Percentiles rank a stretch among this genome's conserved stretches.
Evolutionary conservation across 768 basidiomycete species (phyloP).

Genomic region (Tylopilus sp.): DNA sequence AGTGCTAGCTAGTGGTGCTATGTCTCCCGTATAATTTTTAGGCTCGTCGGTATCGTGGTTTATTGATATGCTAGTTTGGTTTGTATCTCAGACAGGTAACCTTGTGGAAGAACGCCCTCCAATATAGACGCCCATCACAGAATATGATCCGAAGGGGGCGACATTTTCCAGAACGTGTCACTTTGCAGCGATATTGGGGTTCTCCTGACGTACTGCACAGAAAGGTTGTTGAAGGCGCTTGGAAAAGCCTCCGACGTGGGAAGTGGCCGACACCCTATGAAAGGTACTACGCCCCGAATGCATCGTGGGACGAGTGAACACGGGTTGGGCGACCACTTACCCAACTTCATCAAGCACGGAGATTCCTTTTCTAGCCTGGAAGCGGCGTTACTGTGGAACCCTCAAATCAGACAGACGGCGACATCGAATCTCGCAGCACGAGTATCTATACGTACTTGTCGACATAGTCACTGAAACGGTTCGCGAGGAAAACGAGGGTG

Average conservation of each 20-base stretch:
- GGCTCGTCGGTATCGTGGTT: constrained; percentile 16
- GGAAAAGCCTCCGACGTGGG: constrained; percentile 49
- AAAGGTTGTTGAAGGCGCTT: constrained; percentile 65
- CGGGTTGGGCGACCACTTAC: constrained; percentile 34
- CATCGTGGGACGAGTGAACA: constrained; percentile 10
- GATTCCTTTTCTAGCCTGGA: constrained; percentile 47
- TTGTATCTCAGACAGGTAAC: constrained; percentile 20
- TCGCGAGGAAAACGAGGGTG: constrained; percentile 58
- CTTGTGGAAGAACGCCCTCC: no score
- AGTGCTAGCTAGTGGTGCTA: constrained; percentile 62
- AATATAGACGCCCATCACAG: no score
- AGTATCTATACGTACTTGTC: constrained; percentile 48
- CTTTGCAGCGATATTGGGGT: constrained; percentile 19
- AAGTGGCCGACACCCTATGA: constrained; percentile 45
- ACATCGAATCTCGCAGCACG: neutral
- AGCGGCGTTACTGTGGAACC: constrained; percentile 45
- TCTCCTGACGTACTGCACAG: constrained; percentile 48
- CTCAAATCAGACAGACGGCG: constrained; percentile 10
- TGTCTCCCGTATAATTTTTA: constrained; percentile 31
- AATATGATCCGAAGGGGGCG: neutral
- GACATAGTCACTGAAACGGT: constrained; percentile 61
- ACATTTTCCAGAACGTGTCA: constrained; percentile 27
- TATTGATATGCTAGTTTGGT: constrained; percentile 30
- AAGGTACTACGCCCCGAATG: constrained; percentile 39
- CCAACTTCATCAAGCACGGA: constrained; percentile 52